Conservation (phyloP, 768 basidiomycete genomes). For the Gloeostereum incarnatum region DNA sequence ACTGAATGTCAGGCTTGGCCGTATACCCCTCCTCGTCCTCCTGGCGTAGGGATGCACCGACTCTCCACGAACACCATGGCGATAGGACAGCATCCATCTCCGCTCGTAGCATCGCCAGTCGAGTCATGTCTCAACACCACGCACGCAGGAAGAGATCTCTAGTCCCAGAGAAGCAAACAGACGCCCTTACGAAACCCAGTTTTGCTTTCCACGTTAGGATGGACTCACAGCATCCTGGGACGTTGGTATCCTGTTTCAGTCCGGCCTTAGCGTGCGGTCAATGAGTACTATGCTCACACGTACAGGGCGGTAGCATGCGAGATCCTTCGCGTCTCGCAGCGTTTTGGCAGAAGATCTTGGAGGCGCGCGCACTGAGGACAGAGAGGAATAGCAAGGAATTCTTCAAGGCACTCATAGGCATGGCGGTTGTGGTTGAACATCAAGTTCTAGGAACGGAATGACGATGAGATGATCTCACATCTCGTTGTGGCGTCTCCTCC, state of each 20-base stretch:
- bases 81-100: background rate
- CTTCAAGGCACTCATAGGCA: no score
- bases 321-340: no score
- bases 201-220: background rate
- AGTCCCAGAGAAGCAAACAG: background rate
- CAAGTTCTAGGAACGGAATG: no score
- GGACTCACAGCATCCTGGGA: background rate
- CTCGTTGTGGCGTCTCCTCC: no score
- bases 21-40: background rate
- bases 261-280: no score
- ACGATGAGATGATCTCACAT: no score
- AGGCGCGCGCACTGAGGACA: no score
- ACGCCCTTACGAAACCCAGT: background rate
- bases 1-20: background rate
- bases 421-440: no score
- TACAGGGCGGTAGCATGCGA: no score
- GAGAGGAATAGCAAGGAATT: no score
- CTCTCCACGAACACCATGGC: background rate
- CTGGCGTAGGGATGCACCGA: background rate
- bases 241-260: background rate
- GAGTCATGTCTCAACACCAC: background rate
- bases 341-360: no score
- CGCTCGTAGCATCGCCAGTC: background rate
- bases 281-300: no score
- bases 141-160: background rate